A percentile compares a stretch with the other conserved stretches of the same genome.
phyloP scores from a whole-genome alignment of 2,329 filamentous ascomycete genomes.

The Triangularia verruculosa region DNA sequence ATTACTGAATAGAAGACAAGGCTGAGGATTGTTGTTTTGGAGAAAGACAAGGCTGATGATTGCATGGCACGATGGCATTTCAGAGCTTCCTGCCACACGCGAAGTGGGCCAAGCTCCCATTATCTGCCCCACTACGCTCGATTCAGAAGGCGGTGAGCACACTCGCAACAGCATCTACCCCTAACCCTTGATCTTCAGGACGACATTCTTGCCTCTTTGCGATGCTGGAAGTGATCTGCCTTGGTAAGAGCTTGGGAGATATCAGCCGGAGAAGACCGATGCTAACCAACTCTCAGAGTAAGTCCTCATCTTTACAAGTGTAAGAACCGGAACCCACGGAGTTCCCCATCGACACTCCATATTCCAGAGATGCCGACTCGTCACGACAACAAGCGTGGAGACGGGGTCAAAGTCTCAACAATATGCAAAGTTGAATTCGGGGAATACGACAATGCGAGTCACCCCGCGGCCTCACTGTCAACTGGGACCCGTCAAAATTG shows the following conservation, averaged over 20 bases:
- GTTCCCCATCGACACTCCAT: too few species aligned
- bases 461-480: too few species aligned
- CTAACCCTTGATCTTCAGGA: too few species aligned
- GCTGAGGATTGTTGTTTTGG: background rate
- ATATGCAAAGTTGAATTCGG: background rate
- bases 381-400: background rate
- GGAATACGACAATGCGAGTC: background rate
- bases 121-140: background rate
- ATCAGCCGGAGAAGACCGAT: too few species aligned
- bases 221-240: too few species aligned
- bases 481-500: too few species aligned
- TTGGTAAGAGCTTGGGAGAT: too few species aligned
- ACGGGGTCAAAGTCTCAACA: background rate
- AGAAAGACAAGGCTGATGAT: background rate
- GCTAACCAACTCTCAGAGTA: too few species aligned
- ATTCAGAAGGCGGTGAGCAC: background rate
- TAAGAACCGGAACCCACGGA: too few species aligned
- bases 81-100: background rate
- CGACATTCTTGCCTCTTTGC: too few species aligned
- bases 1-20: background rate
- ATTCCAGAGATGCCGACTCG: background rate
- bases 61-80: background rate
- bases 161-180: background rate
- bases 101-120: background rate
- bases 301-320: too few species aligned